Evolutionary conservation across 2,329 filamentous ascomycete species (phyloP).

Genomic region (Clarireedia sp.): DNA sequence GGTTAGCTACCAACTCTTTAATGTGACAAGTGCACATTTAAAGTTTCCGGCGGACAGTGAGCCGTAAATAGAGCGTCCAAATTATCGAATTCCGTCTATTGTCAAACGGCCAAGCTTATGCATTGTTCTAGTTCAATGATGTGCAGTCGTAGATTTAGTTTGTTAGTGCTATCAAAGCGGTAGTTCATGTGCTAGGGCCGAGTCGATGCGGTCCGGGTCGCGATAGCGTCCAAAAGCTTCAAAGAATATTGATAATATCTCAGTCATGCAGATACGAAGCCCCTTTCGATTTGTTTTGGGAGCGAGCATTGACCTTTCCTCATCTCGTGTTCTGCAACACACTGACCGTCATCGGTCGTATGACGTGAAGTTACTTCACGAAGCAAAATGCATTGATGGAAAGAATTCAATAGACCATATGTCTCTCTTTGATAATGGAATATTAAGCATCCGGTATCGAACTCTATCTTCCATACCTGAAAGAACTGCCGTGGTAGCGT

Average conservation of each 20-base stretch:
- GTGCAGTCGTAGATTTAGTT: neutral
- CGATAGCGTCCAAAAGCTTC: neutral
- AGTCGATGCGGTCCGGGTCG: neutral
- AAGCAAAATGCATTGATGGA: neutral
- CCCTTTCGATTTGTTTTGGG: neutral
- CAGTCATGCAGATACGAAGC: neutral
- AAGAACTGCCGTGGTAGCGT: neutral
- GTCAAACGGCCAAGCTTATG: neutral
- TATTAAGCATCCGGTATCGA: no score
- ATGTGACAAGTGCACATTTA: neutral
- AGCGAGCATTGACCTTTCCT: neutral
- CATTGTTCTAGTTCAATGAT: neutral
- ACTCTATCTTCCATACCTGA: neutral
- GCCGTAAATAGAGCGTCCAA: neutral
- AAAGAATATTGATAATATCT: neutral
- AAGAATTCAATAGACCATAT: neutral
- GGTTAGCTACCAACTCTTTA: neutral
- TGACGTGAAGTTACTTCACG: neutral
- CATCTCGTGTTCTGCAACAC: neutral
- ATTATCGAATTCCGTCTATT: neutral
- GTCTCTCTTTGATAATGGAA: neutral
- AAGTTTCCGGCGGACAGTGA: neutral
- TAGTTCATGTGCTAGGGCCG: neutral
- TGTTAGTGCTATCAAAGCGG: neutral
- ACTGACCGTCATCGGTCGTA: neutral